Percentiles rank a stretch among this genome's conserved stretches.
These are phyloP conservation scores for Stellera chamaejasme DNA, from an alignment of 345 rosid genomes.

Conservation along the genomic window DNA sequence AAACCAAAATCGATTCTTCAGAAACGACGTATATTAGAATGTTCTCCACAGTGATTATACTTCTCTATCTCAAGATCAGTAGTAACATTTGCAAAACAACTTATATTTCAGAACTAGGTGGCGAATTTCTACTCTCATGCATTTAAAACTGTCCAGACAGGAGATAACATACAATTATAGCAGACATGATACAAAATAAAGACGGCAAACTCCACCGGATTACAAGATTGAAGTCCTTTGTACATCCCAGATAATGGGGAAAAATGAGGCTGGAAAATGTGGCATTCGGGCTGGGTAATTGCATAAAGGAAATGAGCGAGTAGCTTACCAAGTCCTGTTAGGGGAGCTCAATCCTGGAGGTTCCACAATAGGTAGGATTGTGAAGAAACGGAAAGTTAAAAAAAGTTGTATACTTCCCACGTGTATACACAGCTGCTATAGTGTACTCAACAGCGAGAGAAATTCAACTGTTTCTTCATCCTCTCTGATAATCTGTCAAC, in stretches of 20 bases:
- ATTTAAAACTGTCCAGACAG: no score
- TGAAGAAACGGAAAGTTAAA: slow-evolving; percentile 14
- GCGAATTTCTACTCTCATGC: no score
- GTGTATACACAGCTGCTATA: slow-evolving; percentile 24
- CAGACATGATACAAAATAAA: no score
- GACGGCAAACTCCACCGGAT: background rate
- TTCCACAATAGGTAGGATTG: slow-evolving; percentile 11
- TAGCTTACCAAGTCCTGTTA: slow-evolving; percentile 28
- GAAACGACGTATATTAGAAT: no score
- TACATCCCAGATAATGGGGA: background rate
- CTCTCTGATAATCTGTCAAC: slow-evolving; percentile 65
- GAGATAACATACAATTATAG: no score
- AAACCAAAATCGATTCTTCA: no score
- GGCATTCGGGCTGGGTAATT: background rate
- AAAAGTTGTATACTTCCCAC: slow-evolving; percentile 20
- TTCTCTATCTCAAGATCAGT: no score
- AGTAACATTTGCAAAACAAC: no score
- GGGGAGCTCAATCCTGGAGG: slow-evolving; percentile 12
- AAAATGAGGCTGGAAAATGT: background rate
- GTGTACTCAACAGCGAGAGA: slow-evolving; percentile 40
- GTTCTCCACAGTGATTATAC: no score
- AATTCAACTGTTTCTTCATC: slow-evolving; percentile 73
- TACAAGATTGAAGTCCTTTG: slow-evolving; percentile 1
- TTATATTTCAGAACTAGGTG: no score
- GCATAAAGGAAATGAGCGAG: background rate